Evolutionary conservation across 139 green algal genomes (phyloP), one percentile per base, ranked within the genome.

Genomic region (Chlorella sp.): DNA sequence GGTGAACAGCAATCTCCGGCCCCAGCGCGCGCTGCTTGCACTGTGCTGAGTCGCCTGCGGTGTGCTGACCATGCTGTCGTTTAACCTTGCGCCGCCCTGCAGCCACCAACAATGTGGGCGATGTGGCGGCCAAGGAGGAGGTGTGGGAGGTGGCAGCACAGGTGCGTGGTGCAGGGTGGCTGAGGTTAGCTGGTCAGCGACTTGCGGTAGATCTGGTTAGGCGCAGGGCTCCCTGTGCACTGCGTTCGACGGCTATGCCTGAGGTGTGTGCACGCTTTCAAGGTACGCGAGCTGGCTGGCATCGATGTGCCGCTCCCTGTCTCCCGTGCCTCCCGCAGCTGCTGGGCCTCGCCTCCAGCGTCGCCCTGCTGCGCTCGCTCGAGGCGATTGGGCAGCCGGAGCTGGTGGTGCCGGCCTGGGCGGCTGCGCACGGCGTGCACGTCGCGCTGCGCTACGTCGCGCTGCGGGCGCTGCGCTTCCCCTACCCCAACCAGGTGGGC

Each of bases 121-220:
- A 96, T 60, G 92, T 98, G 24, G 88, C 95, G 0, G 95, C 95
- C 68, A 97, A 96, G 89, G 95, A 98, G 87, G 95, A 98, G 91
- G 86, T 93, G 26, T 95, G 92, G 92, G 91, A 96, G 87, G 94
- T 96, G 67, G 73, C 82, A 7, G 94, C 88, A 4, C 89, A 92
- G 81, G 78, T 84, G 43, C 6, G 78, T 9, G 28, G 67, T 2
- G 67, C 36, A 22, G 64, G 28, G 28, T 38, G 36, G 36, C 26
- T 16, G 30, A n/a, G 28, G 28, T 65, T 9, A 24, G 56, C 56
- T 65, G 64, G 3, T 40, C 64, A 40, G 30, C 28, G 16, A 40
- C 30, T 20, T 13, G 4, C 22, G 46, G 46, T 60, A 24, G 51
- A 60, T 60, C 51, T n/a, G n/a, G n/a, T n/a, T n/a, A n/a, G n/a